These are phyloP conservation scores for Aspergillus hiratsukae DNA, from an alignment of 2,329 filamentous ascomycete species.

Conservation along the genomic window DNA sequence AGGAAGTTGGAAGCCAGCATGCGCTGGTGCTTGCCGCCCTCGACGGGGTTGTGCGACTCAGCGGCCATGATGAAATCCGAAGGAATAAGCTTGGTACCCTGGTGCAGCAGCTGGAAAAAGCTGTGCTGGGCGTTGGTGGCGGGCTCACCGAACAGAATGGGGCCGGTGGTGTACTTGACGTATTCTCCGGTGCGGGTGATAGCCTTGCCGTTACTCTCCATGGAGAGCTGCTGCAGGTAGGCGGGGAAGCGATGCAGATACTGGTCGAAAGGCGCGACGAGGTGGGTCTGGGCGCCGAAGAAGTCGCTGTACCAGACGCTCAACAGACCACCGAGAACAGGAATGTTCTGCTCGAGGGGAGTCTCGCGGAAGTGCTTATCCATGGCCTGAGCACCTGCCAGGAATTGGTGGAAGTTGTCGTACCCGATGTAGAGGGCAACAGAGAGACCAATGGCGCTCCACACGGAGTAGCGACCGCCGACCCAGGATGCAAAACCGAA, in stretches of 20 bases:
- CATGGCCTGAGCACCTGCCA: constrained; percentile 92
- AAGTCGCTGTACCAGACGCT: constrained; percentile 99
- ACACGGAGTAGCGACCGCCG: constrained; percentile 95
- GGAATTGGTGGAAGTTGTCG: constrained; percentile 96
- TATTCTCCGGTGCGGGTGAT: constrained; percentile 83
- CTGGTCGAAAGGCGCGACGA: constrained; percentile 97
- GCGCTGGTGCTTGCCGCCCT: constrained; percentile 86
- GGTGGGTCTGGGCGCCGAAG: constrained; percentile 95
- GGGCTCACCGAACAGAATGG: constrained; percentile 95
- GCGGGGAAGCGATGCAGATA: constrained; percentile 98
- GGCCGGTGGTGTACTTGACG: constrained; percentile 95
- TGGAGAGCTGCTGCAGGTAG: constrained; percentile 97
- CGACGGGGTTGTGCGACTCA: constrained; percentile 93
- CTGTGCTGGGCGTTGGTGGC: constrained; percentile 99
- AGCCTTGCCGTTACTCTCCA: constrained; percentile 99
- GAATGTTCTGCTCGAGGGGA: constrained; percentile 91
- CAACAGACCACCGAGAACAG: constrained; percentile 81
- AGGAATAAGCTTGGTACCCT: constrained; percentile 97
- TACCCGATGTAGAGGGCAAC: constrained; percentile 93
- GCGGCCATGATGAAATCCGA: constrained; percentile 97
- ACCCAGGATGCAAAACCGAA: constrained; percentile 99
- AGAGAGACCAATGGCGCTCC: constrained; percentile 95
- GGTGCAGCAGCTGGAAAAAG: constrained; percentile 99
- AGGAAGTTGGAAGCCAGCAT: constrained; percentile 52
- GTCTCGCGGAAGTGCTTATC: constrained; percentile 95